Evolutionary conservation across 1,139 yeast species (phyloP), one percentile per base, ranked within the genome.

Genomic region (Geotrichum candidum): DNA sequence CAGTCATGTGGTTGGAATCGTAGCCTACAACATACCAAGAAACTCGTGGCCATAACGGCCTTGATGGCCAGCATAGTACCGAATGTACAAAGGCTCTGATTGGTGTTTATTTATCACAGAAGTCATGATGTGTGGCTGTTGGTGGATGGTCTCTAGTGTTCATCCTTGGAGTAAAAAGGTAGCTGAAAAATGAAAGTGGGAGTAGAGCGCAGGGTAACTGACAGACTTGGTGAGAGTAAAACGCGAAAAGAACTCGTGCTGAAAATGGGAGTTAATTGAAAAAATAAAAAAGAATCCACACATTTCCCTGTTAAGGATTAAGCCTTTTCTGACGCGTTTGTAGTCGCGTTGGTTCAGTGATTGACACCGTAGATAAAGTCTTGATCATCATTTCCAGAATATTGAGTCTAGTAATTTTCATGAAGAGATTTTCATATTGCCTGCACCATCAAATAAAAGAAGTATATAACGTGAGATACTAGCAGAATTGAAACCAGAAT

Each of bases 21-120:
- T 35, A 22, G 51, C 23, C 10, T 25, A 4, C 15, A 11, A 61
- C 70, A 27, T 63, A 73, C 76, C 75, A 15, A 78, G 65, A 65
- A 78, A 79, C 67, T 80, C 82, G 63, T 79, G 82, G 3, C 83
- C 83, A 64, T 73, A 75, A 23, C 75, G 69, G 5, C 82, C 83
- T 54, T 73, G 72, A 61, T 78, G 81, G 1, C 81, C 81, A 0
- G 81, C 69, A 63, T 79, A 79, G 65, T 78, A 77, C 41, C 80
- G 66, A 23, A 79, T 56, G 55, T 76, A 76, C 62, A 78, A 76
- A 41, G 76, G 74, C 29, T 73, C 75, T 4, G 65, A 41, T 15
- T 41, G 46, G 22, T 41, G 46, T 18, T 41, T 7, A 15, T 18
- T 11, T 41, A n/a, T 60, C 18, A 41, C 46, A n/a, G 46, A 41